Percentiles rank a stretch among this genome's conserved stretches.
These are phyloP conservation scores for Citrus hindsii DNA, from an alignment of 345 rosid species.

Conservation along the genomic window DNA sequence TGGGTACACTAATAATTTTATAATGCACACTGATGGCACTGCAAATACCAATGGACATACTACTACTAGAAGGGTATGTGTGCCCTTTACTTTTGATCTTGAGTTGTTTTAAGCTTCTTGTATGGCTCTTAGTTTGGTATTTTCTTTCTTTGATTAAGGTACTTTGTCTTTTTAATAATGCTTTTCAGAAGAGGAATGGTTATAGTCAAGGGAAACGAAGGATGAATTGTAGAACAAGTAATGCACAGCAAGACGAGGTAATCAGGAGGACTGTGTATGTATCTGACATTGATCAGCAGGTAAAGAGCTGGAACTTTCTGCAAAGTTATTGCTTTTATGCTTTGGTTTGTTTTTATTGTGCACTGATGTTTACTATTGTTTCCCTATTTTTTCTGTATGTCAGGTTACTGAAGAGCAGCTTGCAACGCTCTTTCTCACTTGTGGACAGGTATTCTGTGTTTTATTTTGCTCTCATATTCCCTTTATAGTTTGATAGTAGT, in stretches of 20 bases:
- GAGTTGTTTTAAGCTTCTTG: not conserved
- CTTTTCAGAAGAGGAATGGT: slow-evolving; percentile 63
- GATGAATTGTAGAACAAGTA: slow-evolving; percentile 72
- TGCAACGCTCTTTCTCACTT: slow-evolving; percentile 74
- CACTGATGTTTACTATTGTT: slow-evolving; percentile 7
- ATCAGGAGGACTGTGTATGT: slow-evolving; percentile 86
- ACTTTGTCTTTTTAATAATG: not conserved
- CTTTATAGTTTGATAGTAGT: not conserved
- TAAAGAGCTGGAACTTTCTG: slow-evolving; percentile 4
- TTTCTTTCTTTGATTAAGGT: not conserved
- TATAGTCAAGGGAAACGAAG: slow-evolving; percentile 72
- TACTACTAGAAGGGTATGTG: slow-evolving; percentile 63
- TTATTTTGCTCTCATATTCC: not conserved
- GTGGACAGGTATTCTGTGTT: slow-evolving; percentile 60
- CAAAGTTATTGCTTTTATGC: not conserved
- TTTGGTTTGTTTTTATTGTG: slow-evolving; percentile 5
- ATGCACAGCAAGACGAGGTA: slow-evolving; percentile 89
- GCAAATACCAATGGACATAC: slow-evolving; percentile 51
- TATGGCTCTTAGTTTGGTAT: slow-evolving; percentile 8
- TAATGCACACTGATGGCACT: slow-evolving; percentile 31
- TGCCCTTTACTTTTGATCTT: not conserved
- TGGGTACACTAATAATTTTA: slow-evolving; percentile 59
- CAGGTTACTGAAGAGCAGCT: slow-evolving; percentile 95
- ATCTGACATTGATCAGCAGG: slow-evolving; percentile 82
- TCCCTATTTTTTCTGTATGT: slow-evolving; percentile 7